Evolutionary conservation across 129 eudicot genomes (phyloP).

Genomic region (Flaveria sonorensis): DNA sequence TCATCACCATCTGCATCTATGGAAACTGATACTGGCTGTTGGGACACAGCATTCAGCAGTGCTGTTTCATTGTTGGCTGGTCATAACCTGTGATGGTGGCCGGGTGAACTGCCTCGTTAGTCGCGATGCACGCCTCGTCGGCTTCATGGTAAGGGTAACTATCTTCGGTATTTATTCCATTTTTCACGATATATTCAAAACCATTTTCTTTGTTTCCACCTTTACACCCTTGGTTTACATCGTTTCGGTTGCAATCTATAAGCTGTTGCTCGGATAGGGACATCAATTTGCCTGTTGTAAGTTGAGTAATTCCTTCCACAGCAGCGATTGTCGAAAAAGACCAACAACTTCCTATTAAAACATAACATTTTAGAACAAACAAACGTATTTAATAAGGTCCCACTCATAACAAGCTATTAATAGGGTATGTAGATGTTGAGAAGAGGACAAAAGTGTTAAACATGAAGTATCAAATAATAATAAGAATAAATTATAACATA

Average conservation of each 20-base stretch:
- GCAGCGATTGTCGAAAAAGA: conserved; percentile 57
- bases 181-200: conserved; percentile 37
- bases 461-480: too few species aligned
- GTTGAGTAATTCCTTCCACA: conserved; percentile 49
- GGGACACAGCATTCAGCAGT: conserved; percentile 30
- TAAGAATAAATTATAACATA: too few species aligned
- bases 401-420: too few species aligned
- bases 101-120: conserved; percentile 7
- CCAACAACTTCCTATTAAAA: conserved; percentile 49
- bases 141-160: conserved; percentile 48
- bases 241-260: conserved; percentile 48
- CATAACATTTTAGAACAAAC: neutral
- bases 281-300: conserved; percentile 44
- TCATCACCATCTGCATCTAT: conserved; percentile 13
- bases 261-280: conserved; percentile 59
- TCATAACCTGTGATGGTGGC: conserved; percentile 33
- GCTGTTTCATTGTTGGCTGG: conserved; percentile 36
- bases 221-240: conserved; percentile 37
- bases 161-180: conserved; percentile 44
- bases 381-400: neutral
- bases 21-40: conserved; percentile 34
- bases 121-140: conserved; percentile 38
- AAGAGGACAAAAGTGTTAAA: too few species aligned
- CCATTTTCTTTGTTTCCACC: conserved; percentile 58
- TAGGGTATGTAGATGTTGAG: too few species aligned